Base-by-base conservation (phyloP, 192 early-diverging fungal species). In the Coemansia sp. region DNA sequence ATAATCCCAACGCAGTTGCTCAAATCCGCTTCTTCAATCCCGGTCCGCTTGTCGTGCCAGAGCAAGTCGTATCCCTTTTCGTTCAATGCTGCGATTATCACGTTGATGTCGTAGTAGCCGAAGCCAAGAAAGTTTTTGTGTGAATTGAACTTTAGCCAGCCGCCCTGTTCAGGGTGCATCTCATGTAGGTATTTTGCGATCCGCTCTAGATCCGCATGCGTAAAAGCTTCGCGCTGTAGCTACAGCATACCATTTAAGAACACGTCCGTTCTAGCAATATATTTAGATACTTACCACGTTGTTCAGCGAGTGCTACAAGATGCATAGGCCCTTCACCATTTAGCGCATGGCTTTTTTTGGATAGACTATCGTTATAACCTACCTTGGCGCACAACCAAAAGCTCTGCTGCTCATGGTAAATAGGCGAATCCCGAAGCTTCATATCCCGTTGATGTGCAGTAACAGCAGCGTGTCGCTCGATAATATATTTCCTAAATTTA, bases 341-440 rank as follows among this genome's bases (percentile, higher is more conserved):
- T 11, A 35, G 8, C n/a, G 23, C 13, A 10, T 12, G 19, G 10
- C 19, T 8, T 37, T 19, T 18, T 39, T 33, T 38, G 31, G 14
- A n/a, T 3, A 53, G 6, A 53, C 5, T 39, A 14, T 13, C 21
- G 18, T 13, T 12, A 11, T 39, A 10, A 15, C 61, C 53, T 78
- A 71, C 74, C 74, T 72, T 79, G 51, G 77, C 77, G 42, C 78
- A 80, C 33, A 80, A 50, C 78, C 71, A 74, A 39, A 70, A 70
- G 64, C 65, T 67, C 68, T 80, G 78, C 36, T 57, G 50, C 42
- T 80, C 78, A 53, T 80, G 78, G 53, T 80, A 80, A 23, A 80
- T 70, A 23, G 70, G 77, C 47, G 62, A 68, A 15, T 70, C 64
- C 68, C 60, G 57, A 16, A 70, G 68, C 60, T 68, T 78, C 68